phyloP scores from a whole-genome alignment of 306 rosid species.

The Ammopiptanthus mongolicus region DNA sequence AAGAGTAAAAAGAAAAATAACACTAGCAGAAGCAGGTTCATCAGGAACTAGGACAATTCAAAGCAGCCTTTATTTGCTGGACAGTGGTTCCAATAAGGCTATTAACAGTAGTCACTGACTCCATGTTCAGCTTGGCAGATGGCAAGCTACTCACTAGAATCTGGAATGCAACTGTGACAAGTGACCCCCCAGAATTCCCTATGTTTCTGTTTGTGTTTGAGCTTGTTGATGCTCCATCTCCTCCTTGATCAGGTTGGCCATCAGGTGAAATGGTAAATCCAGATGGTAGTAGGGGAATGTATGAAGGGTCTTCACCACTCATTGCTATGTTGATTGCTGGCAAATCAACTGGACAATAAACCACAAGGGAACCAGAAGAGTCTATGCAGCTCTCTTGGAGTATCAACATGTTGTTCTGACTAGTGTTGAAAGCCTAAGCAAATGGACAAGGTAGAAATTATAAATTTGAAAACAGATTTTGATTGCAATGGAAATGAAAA shows the following conservation, averaged over 20 bases:
- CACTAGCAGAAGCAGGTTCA: slow-evolving; percentile 1
- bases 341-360: slow-evolving; percentile 80
- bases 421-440: slow-evolving; percentile 63
- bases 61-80: slow-evolving; percentile 81
- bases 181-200: slow-evolving; percentile 45
- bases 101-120: slow-evolving; percentile 83
- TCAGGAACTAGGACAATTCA: slow-evolving; percentile 73
- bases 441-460: not conserved
- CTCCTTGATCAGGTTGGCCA: slow-evolving; percentile 40
- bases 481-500: not conserved
- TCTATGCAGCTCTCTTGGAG: slow-evolving; percentile 98
- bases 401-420: slow-evolving; percentile 88
- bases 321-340: slow-evolving; percentile 80
- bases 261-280: slow-evolving; percentile 78
- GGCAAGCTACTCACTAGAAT: slow-evolving; percentile 82
- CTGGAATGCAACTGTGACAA: slow-evolving; percentile 80
- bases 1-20: not conserved
- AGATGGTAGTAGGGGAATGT: slow-evolving; percentile 78
- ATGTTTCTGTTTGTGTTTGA: slow-evolving; percentile 22
- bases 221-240: slow-evolving; percentile 61
- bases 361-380: slow-evolving; percentile 79
- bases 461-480: not conserved
- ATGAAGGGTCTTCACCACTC: slow-evolving; percentile 91
- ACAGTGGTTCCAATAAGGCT: slow-evolving; percentile 75
- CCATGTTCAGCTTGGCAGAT: slow-evolving; percentile 75